A percentile compares a stretch with the other conserved stretches of the same genome.
These are phyloP conservation scores for Miscanthus lutarioriparius DNA, from an alignment of 176 grass and related monocot genomes.

Conservation along the genomic window DNA sequence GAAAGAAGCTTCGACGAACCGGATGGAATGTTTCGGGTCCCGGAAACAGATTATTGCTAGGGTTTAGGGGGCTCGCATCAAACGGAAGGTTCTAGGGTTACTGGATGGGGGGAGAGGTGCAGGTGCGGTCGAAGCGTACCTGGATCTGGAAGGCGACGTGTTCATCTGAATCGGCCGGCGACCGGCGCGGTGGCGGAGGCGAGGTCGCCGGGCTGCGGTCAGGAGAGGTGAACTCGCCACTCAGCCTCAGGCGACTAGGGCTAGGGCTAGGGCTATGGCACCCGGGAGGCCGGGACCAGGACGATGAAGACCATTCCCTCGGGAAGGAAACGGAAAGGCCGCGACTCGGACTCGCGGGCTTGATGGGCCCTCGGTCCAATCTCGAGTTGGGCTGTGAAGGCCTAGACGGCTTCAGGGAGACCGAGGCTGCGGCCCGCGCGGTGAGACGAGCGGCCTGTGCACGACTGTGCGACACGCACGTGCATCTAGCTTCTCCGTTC, in stretches of 20 bases:
- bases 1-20: neutral
- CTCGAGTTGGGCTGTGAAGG: neutral
- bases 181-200: neutral
- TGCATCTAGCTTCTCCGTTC: too few species aligned
- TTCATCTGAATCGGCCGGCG: slow-evolving; percentile 6
- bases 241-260: neutral
- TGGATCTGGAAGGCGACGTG: slow-evolving; percentile 33
- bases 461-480: too few species aligned
- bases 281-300: neutral
- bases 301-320: neutral
- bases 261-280: neutral
- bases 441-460: too few species aligned
- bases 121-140: neutral
- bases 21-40: neutral
- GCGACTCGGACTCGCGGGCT: neutral
- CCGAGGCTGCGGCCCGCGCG: neutral
- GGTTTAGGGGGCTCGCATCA: neutral
- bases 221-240: neutral
- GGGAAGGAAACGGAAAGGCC: neutral
- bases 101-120: neutral
- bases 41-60: neutral
- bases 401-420: neutral
- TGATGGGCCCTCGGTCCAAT: neutral
- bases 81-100: neutral
- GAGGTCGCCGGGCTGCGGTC: neutral